These are phyloP conservation scores for Ehretia macrophylla DNA, from an alignment of 257 asterid genomes.

Conservation along the genomic window DNA sequence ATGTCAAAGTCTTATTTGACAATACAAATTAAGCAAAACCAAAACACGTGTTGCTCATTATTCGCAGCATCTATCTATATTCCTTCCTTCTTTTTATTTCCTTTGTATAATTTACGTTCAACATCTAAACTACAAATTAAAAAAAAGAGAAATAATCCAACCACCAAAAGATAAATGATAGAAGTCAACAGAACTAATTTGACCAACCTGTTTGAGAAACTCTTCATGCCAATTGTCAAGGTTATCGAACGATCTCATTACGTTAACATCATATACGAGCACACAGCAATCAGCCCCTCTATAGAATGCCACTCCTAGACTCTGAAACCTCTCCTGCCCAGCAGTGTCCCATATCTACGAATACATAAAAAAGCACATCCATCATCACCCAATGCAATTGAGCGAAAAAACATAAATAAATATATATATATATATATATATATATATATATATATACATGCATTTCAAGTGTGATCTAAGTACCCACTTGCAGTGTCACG, in stretches of 20 bases:
- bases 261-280: constrained; percentile 86
- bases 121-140: not conserved
- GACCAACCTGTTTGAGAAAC: constrained; percentile 86
- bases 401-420: not conserved
- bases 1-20: too few species aligned
- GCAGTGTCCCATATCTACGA: constrained; percentile 97
- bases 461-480: constrained; percentile 5
- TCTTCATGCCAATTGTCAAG: constrained; percentile 98
- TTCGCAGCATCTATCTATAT: too few species aligned
- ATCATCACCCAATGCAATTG: not conserved
- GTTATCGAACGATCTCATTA: constrained; percentile 80
- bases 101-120: not conserved
- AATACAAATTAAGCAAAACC: too few species aligned
- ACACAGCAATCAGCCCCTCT: constrained; percentile 99
- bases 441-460: not conserved
- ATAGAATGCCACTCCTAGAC: constrained; percentile 95
- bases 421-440: too few species aligned
- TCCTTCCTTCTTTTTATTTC: too few species aligned
- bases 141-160: not conserved
- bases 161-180: constrained; percentile 4
- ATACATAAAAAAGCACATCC: constrained; percentile 8
- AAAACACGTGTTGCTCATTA: too few species aligned
- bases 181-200: not conserved
- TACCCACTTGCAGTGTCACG: constrained; percentile 90
- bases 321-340: constrained; percentile 97